These are phyloP conservation scores for Rhododendron kiyosumense DNA, from an alignment of 148 eudicot species.

Conservation along the genomic window DNA sequence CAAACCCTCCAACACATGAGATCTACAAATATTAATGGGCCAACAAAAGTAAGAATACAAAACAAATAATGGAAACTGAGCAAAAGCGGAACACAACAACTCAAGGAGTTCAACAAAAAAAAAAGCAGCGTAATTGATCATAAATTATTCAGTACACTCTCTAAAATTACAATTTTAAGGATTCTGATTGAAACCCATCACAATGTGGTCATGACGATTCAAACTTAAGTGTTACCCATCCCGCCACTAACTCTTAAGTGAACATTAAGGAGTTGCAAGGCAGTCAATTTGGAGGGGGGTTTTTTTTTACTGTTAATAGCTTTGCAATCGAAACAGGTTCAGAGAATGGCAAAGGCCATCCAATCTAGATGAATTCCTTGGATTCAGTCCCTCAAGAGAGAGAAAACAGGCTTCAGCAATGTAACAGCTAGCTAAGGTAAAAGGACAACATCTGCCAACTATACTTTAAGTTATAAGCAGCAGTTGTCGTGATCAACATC, in stretches of 20 bases:
- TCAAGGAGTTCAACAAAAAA: neutral
- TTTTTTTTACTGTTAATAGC: neutral
- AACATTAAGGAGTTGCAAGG: neutral
- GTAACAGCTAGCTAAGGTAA: neutral
- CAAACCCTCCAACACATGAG: conserved; percentile 97
- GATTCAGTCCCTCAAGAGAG: neutral
- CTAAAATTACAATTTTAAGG: neutral
- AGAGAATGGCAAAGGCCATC: neutral
- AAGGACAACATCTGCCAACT: neutral
- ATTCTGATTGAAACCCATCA: neutral
- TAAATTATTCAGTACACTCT: neutral
- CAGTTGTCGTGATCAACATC: too few species aligned
- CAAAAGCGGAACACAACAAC: neutral
- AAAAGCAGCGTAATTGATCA: neutral
- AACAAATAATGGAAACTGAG: neutral
- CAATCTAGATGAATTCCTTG: neutral
- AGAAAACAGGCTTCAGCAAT: neutral
- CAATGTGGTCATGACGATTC: neutral
- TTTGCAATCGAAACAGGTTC: neutral
- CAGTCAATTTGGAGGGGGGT: neutral
- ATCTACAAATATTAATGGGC: conserved; percentile 41
- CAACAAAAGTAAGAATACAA: neutral
- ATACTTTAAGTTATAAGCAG: too few species aligned
- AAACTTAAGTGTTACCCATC: neutral
- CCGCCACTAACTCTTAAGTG: neutral